Evolutionary conservation across 192 early-diverging fungal species (phyloP).

Genomic region (Rhizophlyctis rosea): DNA sequence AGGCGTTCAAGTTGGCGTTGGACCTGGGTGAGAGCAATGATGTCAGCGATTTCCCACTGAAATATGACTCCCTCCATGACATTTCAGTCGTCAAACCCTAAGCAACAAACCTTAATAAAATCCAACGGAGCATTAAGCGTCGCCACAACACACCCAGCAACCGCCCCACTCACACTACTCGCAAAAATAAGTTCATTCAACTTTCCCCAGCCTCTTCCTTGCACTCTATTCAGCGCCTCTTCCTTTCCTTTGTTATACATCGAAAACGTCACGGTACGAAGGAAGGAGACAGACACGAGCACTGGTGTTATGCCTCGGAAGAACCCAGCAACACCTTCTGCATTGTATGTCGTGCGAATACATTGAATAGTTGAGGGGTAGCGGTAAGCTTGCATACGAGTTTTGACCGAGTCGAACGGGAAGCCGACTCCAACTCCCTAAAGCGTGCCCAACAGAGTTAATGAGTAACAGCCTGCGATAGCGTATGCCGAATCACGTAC

Average conservation of each 20-base stretch:
- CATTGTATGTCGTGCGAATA: conserved; percentile 66
- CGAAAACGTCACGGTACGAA: conserved; percentile 89
- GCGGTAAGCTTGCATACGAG: conserved; percentile 91
- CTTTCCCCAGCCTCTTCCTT: conserved; percentile 6
- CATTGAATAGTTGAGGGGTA: conserved; percentile 78
- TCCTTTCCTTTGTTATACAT: conserved; percentile 76
- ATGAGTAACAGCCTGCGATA: too few species aligned
- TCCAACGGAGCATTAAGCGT: conserved; percentile 52
- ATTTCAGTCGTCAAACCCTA: too few species aligned
- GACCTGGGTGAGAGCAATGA: conserved; percentile 1
- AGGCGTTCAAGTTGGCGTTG: conserved; percentile 34
- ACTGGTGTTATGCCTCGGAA: conserved; percentile 84
- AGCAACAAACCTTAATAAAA: conserved; percentile 46
- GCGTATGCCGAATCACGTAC: conserved; percentile 4
- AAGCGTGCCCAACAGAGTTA: too few species aligned
- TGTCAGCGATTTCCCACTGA: neutral
- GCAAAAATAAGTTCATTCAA: conserved; percentile 9
- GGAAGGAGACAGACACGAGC: conserved; percentile 74
- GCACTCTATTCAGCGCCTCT: conserved; percentile 32
- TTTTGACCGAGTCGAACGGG: conserved; percentile 91
- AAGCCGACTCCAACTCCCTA: too few species aligned
- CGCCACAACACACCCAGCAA: conserved; percentile 39
- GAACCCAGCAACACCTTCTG: conserved; percentile 83
- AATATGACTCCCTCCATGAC: neutral
- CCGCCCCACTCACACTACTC: conserved; percentile 29